Conservation (phyloP, 495 filamentous ascomycete genomes). For the Cercophora scortea region DNA sequence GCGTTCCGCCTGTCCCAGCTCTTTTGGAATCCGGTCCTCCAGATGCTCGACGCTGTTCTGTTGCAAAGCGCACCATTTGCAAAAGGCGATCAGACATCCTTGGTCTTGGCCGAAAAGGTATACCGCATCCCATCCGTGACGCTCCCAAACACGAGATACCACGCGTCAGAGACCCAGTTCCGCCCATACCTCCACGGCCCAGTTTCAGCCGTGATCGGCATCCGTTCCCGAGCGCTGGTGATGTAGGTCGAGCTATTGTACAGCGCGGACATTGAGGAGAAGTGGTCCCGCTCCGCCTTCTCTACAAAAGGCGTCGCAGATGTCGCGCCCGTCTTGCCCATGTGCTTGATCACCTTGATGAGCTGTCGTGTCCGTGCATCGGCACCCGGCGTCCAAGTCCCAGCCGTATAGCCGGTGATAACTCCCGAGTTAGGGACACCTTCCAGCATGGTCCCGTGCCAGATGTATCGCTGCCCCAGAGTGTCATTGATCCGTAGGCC, state of each 20-base stretch:
- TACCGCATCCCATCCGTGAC: neutral
- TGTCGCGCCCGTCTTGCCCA: slow-evolving; percentile 25
- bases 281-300: slow-evolving; percentile 3
- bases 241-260: slow-evolving; percentile 27
- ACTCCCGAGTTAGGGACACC: slow-evolving; percentile 29
- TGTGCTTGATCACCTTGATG: slow-evolving; percentile 31
- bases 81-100: neutral
- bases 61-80: too few relatives aligned
- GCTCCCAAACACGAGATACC: neutral
- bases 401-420: slow-evolving; percentile 42
- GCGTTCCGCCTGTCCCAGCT: too few relatives aligned
- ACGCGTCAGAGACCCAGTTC: neutral
- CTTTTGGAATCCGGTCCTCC: too few relatives aligned
- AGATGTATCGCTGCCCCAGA: slow-evolving; percentile 47
- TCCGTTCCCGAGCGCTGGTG: slow-evolving; percentile 16
- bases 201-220: slow-evolving; percentile 21
- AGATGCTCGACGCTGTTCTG: too few relatives aligned
- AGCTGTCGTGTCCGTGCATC: slow-evolving; percentile 23
- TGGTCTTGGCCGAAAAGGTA: neutral
- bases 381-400: slow-evolving; percentile 48
- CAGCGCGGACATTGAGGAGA: slow-evolving; percentile 16
- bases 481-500: slow-evolving; percentile 42
- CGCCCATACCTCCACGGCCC: slow-evolving; percentile 29
- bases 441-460: slow-evolving; percentile 40
- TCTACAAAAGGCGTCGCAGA: slow-evolving; percentile 20